phyloP scores from a whole-genome alignment of 163 green algal species.

The Coccomyxa subellipsoidea region DNA sequence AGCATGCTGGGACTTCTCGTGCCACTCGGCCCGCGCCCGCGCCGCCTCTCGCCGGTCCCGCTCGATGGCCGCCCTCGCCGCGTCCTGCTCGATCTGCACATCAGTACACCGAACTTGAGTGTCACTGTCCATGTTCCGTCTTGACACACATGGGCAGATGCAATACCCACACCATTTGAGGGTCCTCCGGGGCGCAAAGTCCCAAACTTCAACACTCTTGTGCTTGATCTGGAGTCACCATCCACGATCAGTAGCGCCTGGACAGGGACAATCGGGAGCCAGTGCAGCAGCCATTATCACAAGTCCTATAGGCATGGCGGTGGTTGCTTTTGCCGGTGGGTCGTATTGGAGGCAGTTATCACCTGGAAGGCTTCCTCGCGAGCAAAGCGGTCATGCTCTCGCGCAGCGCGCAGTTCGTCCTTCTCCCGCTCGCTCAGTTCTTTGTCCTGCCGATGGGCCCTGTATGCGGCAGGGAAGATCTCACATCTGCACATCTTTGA shows the following conservation, averaged over 20 bases:
- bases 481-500: too few species aligned
- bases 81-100: constrained; percentile 18
- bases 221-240: too few species aligned
- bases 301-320: too few species aligned
- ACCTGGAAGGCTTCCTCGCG: background rate
- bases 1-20: constrained; percentile 8
- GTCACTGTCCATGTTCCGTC: too few species aligned
- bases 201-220: too few species aligned
- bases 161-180: too few species aligned
- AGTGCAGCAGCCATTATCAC: too few species aligned
- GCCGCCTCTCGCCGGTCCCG: constrained; percentile 8
- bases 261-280: too few species aligned
- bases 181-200: too few species aligned
- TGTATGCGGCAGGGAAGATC: background rate
- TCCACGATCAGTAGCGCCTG: too few species aligned
- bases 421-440: background rate
- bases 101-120: background rate
- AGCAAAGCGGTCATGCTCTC: background rate
- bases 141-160: background rate
- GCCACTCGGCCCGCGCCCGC: background rate
- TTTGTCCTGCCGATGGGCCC: background rate
- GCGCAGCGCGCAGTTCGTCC: background rate
- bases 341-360: background rate
- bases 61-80: constrained; percentile 7
- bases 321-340: too few species aligned